phyloP scores from a whole-genome alignment of 2,329 filamentous ascomycete species.

The Shiraia bambusicola region DNA sequence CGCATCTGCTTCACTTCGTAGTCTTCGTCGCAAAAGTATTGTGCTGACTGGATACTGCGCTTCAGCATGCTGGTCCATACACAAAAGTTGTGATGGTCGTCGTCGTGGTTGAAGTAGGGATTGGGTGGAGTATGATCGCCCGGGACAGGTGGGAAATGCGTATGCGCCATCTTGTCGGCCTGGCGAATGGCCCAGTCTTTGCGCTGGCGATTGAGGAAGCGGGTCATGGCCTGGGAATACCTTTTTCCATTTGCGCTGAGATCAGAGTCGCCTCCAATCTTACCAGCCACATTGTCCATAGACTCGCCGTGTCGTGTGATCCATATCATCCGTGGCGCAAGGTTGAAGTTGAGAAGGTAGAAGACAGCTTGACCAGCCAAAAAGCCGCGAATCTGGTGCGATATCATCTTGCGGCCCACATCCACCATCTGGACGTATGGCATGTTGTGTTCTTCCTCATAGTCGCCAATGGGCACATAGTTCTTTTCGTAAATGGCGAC shows the following conservation, averaged over 20 bases:
- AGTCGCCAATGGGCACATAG: conserved; percentile 86
- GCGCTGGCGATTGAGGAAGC: conserved; percentile 80
- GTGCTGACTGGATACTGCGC: conserved; percentile 82
- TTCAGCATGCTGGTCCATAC: conserved; percentile 98
- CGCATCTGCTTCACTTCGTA: conserved; percentile 95
- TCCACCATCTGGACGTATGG: conserved; percentile 98
- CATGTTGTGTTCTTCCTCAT: conserved; percentile 86
- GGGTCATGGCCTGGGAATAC: conserved; percentile 77
- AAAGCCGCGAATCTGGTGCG: conserved; percentile 88
- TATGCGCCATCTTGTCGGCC: conserved; percentile 71
- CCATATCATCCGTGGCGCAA: conserved; percentile 95
- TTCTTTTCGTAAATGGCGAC: conserved; percentile 92
- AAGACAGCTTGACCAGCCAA: conserved; percentile 89
- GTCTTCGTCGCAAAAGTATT: conserved; percentile 92
- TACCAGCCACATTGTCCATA: conserved; percentile 79
- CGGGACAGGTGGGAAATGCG: conserved; percentile 83
- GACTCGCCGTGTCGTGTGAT: conserved; percentile 95
- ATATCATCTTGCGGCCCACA: conserved; percentile 90
- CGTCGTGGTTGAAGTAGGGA: conserved; percentile 65
- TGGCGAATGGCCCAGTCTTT: conserved; percentile 81
- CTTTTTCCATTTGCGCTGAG: conserved; percentile 76
- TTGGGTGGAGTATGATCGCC: conserved; percentile 95
- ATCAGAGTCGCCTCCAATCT: conserved; percentile 86
- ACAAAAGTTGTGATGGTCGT: conserved; percentile 81
- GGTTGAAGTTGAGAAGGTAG: conserved; percentile 94